phyloP scores from a whole-genome alignment of 805 yeast species.

The Phaffomyces antillensis region DNA sequence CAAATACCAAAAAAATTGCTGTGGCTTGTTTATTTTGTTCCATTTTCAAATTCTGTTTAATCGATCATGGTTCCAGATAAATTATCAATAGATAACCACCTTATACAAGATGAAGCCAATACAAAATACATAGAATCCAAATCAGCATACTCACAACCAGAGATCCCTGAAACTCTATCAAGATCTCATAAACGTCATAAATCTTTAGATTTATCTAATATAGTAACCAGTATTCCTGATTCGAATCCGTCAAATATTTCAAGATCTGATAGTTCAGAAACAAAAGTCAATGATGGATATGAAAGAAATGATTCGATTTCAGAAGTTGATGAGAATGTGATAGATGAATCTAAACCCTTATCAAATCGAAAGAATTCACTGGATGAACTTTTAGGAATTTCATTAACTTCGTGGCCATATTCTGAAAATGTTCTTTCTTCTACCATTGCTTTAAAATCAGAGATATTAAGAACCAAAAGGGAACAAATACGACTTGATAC shows the following conservation, averaged over 20 bases:
- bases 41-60: neutral
- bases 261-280: conserved; percentile 1
- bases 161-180: too few relatives aligned
- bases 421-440: conserved; percentile 30
- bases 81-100: too few relatives aligned
- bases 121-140: too few relatives aligned
- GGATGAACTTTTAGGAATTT: conserved; percentile 4
- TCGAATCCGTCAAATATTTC: neutral
- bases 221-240: neutral
- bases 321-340: neutral
- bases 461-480: conserved; percentile 34
- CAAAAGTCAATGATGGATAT: neutral
- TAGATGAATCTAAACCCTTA: too few relatives aligned
- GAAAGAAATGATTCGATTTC: neutral
- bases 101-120: too few relatives aligned
- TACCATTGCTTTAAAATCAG: conserved; percentile 29
- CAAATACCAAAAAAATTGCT: too few relatives aligned
- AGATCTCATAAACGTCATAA: conserved; percentile 14
- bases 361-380: neutral
- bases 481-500: conserved; percentile 26
- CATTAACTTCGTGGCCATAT: conserved; percentile 28
- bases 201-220: conserved; percentile 7
- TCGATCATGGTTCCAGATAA: too few relatives aligned
- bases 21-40: neutral
- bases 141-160: too few relatives aligned